Base-by-base conservation (phyloP, 768 basidiomycete genomes). In the Mycena olivaceomarginata region DNA sequence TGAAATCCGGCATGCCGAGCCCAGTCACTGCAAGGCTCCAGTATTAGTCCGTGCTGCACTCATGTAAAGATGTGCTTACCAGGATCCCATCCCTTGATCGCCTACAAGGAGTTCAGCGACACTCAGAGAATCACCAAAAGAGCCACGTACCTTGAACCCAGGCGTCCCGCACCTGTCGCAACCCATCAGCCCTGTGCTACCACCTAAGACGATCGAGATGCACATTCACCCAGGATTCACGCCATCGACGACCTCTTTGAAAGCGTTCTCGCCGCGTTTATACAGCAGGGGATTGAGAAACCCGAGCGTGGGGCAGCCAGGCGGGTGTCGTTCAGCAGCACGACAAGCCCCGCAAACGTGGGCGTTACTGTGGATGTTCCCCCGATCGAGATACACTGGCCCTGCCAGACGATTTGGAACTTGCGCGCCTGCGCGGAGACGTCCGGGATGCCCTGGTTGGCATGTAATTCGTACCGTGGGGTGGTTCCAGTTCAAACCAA, bases 321-420 rank as follows among this genome's bases (percentile, higher is more conserved):
- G 10, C 92, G 89, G 2, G 89, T 92, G 72, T 94, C 93, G 68
- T 94, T 94, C 67, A 95, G 84, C 77, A 95, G 88, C 3, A 93
- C 88, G 20, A 94, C 86, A 66, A 95, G 85, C 37, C 89, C 91
- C 8, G 94, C 89, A 74, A 96, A 93, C 0, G 93, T 88, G 0
- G 94, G 94, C 10, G 92, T 81, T 1, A 93, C 82, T 0, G 92
- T 92, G 20, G 93, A 94, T 2, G 95, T 96, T 45, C 95, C 95
- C 1, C 86, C 90, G 70, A 92, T 88, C 1, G 83, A 81, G n/a
- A 74, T 75, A 15, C 85, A 40, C 8, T 63, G 20, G 4, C 92
- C 92, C 40, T 80, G 69, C 63, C 88, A 83, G 83, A 88, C 87
- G 57, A 94, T 87, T 15, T 84, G 82, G 87, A 91, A 94, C 46